phyloP scores from a whole-genome alignment of 2,329 filamentous ascomycete species.

The Penicillium sp. region DNA sequence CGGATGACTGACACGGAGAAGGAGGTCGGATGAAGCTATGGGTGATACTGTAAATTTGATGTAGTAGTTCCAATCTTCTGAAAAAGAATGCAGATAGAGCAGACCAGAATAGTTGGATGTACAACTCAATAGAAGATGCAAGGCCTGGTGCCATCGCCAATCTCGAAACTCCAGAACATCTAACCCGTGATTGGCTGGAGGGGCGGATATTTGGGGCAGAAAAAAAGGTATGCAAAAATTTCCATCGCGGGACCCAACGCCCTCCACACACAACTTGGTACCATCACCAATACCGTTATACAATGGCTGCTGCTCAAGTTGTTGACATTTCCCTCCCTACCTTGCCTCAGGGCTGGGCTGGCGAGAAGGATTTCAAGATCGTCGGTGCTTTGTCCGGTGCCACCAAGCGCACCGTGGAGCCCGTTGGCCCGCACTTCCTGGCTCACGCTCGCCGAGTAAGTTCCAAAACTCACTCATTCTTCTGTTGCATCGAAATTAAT shows the following conservation, averaged over 20 bases:
- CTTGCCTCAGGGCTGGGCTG: slow-evolving; percentile 69
- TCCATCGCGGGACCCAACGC: slow-evolving; percentile 16
- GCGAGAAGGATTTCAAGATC: slow-evolving; percentile 83
- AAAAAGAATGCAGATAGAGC: not conserved
- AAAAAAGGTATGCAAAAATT: slow-evolving; percentile 29
- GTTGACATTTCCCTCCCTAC: slow-evolving; percentile 51
- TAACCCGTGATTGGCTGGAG: slow-evolving; percentile 21
- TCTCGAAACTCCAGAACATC: slow-evolving; percentile 20
- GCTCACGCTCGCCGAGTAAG: slow-evolving; percentile 83
- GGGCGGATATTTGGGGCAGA: slow-evolving; percentile 27
- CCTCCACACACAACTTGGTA: slow-evolving; percentile 14
- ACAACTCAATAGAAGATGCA: not conserved
- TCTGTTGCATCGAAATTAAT: slow-evolving; percentile 15
- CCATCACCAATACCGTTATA: slow-evolving; percentile 16
- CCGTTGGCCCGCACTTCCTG: slow-evolving; percentile 93
- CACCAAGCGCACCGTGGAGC: slow-evolving; percentile 81
- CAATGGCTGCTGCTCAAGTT: slow-evolving; percentile 55
- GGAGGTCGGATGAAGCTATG: not conserved
- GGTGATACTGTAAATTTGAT: not conserved
- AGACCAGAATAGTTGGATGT: not conserved
- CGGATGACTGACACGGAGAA: not conserved
- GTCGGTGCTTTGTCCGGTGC: slow-evolving; percentile 67
- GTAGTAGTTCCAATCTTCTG: not conserved
- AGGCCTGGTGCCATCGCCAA: not conserved
- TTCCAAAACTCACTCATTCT: not conserved